phyloP scores from a whole-genome alignment of 208 protist species.

The Acanthamoeba quina region DNA sequence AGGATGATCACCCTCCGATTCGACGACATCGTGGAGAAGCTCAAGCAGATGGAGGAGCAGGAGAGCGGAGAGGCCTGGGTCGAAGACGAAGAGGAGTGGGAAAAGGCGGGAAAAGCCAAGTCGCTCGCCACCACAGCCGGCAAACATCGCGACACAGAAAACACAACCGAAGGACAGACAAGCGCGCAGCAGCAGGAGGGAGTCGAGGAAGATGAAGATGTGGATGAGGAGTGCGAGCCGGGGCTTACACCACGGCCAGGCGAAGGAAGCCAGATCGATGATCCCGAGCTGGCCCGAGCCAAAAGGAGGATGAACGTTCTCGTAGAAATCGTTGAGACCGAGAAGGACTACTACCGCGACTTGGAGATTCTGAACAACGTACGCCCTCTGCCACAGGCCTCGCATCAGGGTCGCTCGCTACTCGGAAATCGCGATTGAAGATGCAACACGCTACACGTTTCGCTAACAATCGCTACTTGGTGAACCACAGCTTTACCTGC shows the following conservation, averaged over 20 bases:
- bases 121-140: no score
- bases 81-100: not conserved
- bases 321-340: slow-evolving; percentile 1
- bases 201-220: not conserved
- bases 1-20: not conserved
- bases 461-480: not conserved
- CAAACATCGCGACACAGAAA: no score
- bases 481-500: not conserved
- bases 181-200: not conserved
- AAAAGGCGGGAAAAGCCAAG: not conserved
- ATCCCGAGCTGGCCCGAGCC: not conserved
- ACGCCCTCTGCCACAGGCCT: not conserved
- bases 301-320: not conserved
- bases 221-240: not conserved
- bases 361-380: slow-evolving; percentile 36
- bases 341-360: slow-evolving; percentile 46
- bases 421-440: not conserved
- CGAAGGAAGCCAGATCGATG: not conserved
- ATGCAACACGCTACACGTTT: no score
- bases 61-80: slow-evolving; percentile 26
- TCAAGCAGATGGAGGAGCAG: slow-evolving; percentile 52
- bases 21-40: slow-evolving; percentile 27
- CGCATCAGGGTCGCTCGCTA: not conserved
- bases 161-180: not conserved
- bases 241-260: slow-evolving; percentile 23